Base-by-base conservation (phyloP, 1,284 basidiomycete species). In the Tremellales sp. region DNA sequence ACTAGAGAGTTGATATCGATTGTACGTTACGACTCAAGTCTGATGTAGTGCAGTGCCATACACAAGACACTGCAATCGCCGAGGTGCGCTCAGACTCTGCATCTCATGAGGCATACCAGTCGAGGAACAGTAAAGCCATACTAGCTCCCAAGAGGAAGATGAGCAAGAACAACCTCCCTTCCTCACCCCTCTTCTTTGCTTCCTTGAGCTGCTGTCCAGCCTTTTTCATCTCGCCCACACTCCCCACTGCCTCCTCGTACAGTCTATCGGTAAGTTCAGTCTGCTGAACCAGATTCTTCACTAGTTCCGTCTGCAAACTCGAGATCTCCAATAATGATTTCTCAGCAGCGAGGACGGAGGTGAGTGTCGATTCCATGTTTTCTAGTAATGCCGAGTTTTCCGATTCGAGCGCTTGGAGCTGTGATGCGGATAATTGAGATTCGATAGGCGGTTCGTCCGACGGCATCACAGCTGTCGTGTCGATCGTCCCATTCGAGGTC, bases 151-250 rank as follows among this genome's bases (percentile, higher is more conserved):
- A 59, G 22, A 81, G 62, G 55, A 81, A 81, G 40, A 79, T 61
- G 19, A 78, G 61, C 47, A 81, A 64, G 63, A 77, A 78, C 43
- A 77, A 65, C 51, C 78, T 72, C 13, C 76, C 76, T 44, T 79
- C 77, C 21, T 76, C 68, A 31, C 77, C 76, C 21, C 77, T 64
- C 64, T 79, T 71, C 50, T 76, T 78, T 4, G 80, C 79, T 62
- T 76, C 73, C 46, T 74, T 73, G 37, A 81, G 64, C 68, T 82
- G 79, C 49, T 73, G 64, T 59, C 81, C 81, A 19, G 79, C 80
- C 43, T 75, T 70, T 15, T 70, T 71, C 29, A 81, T 74, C 58
- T 78, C 74, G 3, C 70, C 75, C 1, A 77, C 75, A 37, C 77
- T 78, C 2, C 71, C 75, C 10, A 79, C 72, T 4, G 79, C 78